A percentile compares a stretch with the other conserved stretches of the same genome.
These are phyloP conservation scores for Byssothecium circinans DNA, from an alignment of 2,329 filamentous ascomycete genomes.

Conservation along the genomic window DNA sequence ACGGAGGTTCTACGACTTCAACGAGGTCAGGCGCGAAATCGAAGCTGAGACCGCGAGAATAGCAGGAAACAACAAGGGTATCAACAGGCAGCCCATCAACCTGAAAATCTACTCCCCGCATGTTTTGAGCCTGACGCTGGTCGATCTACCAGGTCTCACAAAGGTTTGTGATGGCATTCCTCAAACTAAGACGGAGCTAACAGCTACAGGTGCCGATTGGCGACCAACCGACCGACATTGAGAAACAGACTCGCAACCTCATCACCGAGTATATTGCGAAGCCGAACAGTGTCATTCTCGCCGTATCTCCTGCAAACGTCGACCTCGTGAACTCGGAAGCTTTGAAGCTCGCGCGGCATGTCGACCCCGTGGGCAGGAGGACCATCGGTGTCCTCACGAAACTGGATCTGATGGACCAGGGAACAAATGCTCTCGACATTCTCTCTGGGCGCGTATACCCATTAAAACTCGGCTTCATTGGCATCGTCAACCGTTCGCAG, in stretches of 20 bases:
- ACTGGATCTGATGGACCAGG: constrained; percentile 97
- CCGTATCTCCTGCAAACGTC: constrained; percentile 95
- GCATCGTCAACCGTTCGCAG: constrained; percentile 95
- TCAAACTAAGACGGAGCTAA: constrained; percentile 25
- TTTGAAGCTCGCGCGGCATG: constrained; percentile 92
- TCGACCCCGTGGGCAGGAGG: constrained; percentile 88
- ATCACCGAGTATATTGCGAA: constrained; percentile 99
- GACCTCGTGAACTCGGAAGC: constrained; percentile 98
- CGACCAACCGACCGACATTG: constrained; percentile 95
- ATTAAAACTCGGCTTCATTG: constrained; percentile 94
- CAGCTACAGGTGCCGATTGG: constrained; percentile 80
- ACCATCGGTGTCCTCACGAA: constrained; percentile 98
- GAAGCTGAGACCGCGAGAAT: constrained; percentile 95
- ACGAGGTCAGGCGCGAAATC: constrained; percentile 92
- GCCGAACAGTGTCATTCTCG: constrained; percentile 96
- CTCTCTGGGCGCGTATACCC: constrained; percentile 97
- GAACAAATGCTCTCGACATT: constrained; percentile 96
- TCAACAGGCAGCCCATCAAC: constrained; percentile 96
- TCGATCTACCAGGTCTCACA: constrained; percentile 92
- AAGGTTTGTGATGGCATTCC: constrained; percentile 62
- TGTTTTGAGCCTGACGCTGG: constrained; percentile 92
- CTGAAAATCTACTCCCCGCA: constrained; percentile 97
- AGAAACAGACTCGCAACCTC: constrained; percentile 95
- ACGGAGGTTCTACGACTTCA: constrained; percentile 86
- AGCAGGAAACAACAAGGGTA: constrained; percentile 95